A percentile compares a stretch with the other conserved stretches of the same genome.
Evolutionary conservation across 2,329 filamentous ascomycete genomes (phyloP).

Genomic region (Alternaria rosae): DNA sequence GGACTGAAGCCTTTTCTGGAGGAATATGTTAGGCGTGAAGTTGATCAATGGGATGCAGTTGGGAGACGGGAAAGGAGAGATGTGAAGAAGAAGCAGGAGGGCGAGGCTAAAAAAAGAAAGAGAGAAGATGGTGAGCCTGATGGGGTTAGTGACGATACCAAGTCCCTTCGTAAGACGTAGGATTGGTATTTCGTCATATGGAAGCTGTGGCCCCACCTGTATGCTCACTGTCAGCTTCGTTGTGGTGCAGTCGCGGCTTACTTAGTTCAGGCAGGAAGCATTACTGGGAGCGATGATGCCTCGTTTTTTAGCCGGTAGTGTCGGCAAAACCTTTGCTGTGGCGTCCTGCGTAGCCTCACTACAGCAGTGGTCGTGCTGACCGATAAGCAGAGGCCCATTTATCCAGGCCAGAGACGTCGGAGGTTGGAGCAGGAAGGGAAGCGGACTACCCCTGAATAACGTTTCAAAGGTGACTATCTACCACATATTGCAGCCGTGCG

Average conservation of each 20-base stretch:
- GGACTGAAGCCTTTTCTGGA: constrained; percentile 6
- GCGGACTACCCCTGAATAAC: too few relatives aligned
- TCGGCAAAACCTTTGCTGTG: too few relatives aligned
- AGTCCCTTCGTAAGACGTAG: not conserved
- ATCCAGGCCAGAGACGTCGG: too few relatives aligned
- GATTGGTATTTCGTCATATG: not conserved
- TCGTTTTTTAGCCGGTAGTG: not conserved
- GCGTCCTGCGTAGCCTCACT: too few relatives aligned
- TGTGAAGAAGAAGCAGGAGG: not conserved
- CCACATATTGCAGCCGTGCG: too few relatives aligned
- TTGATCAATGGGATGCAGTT: not conserved
- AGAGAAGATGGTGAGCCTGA: not conserved
- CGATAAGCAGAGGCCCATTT: too few relatives aligned
- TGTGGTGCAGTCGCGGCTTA: not conserved
- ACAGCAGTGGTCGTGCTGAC: too few relatives aligned
- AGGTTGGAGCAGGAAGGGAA: too few relatives aligned
- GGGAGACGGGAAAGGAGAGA: not conserved
- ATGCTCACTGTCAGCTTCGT: not conserved
- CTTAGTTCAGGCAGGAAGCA: not conserved
- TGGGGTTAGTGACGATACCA: not conserved
- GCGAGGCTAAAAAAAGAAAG: not conserved
- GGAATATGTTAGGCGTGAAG: not conserved
- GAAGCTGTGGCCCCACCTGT: not conserved
- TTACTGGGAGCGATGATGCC: not conserved
- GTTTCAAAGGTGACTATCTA: too few relatives aligned